phyloP scores from a whole-genome alignment of 1,284 basidiomycete species.

The Entoloma clypeatum region DNA sequence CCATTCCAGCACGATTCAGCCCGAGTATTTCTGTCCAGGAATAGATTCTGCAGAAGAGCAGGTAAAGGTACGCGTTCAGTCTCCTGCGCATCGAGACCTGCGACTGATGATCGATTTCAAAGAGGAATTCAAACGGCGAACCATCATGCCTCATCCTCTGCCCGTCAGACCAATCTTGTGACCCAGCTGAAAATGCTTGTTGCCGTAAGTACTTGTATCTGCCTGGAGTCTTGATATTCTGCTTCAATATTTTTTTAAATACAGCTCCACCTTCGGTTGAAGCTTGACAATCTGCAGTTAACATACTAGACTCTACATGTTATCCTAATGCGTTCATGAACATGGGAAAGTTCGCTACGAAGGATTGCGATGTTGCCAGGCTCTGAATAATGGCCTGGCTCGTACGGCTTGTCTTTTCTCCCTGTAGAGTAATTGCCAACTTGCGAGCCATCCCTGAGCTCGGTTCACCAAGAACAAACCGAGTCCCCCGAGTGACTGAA shows the following conservation, averaged over 20 bases:
- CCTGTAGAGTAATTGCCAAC: conserved; percentile 54
- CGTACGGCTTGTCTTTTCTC: conserved; percentile 48
- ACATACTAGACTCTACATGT: conserved; percentile 9
- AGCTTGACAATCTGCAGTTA: conserved; percentile 30
- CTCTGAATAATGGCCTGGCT: conserved; percentile 52
- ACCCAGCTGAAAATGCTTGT: conserved; percentile 69
- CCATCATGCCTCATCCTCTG: conserved; percentile 47
- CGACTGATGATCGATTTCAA: too few species aligned
- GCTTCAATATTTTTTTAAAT: conserved; percentile 10
- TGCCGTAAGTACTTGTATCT: conserved; percentile 59
- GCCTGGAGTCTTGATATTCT: conserved; percentile 7
- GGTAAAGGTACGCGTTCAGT: conserved; percentile 34
- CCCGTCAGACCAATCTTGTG: conserved; percentile 63
- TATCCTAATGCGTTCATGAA: conserved; percentile 47
- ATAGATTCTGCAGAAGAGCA: conserved; percentile 41
- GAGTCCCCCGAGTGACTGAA: conserved; percentile 46
- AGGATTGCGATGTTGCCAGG: conserved; percentile 56
- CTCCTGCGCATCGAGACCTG: too few species aligned
- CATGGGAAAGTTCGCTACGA: conserved; percentile 69
- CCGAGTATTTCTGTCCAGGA: conserved; percentile 58
- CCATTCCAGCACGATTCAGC: conserved; percentile 90
- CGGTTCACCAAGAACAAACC: conserved; percentile 52
- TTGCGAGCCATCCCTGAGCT: conserved; percentile 59
- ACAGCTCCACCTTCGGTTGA: conserved; percentile 45
- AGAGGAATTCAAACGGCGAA: conserved; percentile 44